These are phyloP conservation scores for Umbellularia californica DNA, from an alignment of 164 flowering plant genomes.

Conservation along the genomic window DNA sequence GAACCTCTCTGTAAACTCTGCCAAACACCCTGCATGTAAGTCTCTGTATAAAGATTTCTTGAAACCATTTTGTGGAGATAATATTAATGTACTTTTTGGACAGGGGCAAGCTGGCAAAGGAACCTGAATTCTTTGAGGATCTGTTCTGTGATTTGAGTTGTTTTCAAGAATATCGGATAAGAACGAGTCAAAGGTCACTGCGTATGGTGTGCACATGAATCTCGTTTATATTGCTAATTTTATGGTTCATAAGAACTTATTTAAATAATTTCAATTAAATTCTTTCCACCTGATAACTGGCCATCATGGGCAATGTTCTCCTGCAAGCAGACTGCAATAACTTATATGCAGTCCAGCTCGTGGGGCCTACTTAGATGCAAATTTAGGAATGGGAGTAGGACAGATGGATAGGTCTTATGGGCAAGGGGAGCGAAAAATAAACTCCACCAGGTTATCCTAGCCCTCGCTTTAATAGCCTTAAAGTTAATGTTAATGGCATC, in stretches of 20 bases:
- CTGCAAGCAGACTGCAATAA: neutral
- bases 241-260: neutral
- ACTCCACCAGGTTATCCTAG: too few species aligned
- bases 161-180: slow-evolving; percentile 69
- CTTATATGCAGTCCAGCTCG: neutral
- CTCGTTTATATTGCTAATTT: neutral
- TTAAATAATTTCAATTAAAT: neutral
- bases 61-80: neutral
- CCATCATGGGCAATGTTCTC: neutral
- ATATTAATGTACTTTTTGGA: neutral
- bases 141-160: slow-evolving; percentile 75
- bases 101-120: slow-evolving; percentile 69
- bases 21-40: slow-evolving; percentile 78
- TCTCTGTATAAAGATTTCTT: slow-evolving; percentile 1
- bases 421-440: too few species aligned
- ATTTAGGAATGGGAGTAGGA: too few species aligned
- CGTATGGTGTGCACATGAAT: slow-evolving; percentile 54
- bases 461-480: too few species aligned
- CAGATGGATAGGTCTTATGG: too few species aligned
- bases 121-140: slow-evolving; percentile 84
- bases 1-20: slow-evolving; percentile 98
- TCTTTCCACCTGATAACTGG: neutral
- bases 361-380: neutral
- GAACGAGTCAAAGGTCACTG: slow-evolving; percentile 69
- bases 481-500: too few species aligned